These are phyloP conservation scores for Cyanidioschyzon merolae DNA, from an alignment of 23 red algal species.

Conservation along the genomic window DNA sequence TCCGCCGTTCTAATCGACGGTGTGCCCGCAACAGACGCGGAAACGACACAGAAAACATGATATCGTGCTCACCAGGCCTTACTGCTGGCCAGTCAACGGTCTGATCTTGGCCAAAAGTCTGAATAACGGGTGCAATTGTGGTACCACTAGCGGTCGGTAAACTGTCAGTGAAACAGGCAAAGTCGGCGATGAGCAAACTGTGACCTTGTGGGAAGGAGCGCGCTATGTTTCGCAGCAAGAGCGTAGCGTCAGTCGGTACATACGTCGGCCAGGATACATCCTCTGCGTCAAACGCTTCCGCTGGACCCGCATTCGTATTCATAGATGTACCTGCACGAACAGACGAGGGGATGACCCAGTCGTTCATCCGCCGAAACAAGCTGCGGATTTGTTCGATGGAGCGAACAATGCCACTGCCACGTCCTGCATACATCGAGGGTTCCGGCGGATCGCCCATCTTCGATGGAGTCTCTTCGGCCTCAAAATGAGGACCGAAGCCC, in stretches of 20 bases:
- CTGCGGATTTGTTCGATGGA: background rate
- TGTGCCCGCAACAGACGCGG: constrained; percentile 1
- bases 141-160: background rate
- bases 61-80: constrained; percentile 7
- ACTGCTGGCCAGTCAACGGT: constrained; percentile 11
- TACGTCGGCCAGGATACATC: background rate
- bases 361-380: background rate
- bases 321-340: background rate
- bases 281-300: background rate
- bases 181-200: constrained; percentile 3
- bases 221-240: background rate
- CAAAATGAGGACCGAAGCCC: background rate
- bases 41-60: constrained; percentile 14
- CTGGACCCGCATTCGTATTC: background rate
- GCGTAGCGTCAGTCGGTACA: constrained; percentile 3
- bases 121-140: constrained; percentile 7
- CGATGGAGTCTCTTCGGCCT: background rate
- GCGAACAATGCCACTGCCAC: background rate
- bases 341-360: background rate
- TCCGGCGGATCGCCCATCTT: background rate
- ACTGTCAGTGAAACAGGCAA: constrained; percentile 1
- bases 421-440: background rate
- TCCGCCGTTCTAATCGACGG: background rate
- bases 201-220: constrained; percentile 6
- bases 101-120: background rate